phyloP scores from a whole-genome alignment of 2,329 filamentous ascomycete species.

The Exophiala xenobiotica region DNA sequence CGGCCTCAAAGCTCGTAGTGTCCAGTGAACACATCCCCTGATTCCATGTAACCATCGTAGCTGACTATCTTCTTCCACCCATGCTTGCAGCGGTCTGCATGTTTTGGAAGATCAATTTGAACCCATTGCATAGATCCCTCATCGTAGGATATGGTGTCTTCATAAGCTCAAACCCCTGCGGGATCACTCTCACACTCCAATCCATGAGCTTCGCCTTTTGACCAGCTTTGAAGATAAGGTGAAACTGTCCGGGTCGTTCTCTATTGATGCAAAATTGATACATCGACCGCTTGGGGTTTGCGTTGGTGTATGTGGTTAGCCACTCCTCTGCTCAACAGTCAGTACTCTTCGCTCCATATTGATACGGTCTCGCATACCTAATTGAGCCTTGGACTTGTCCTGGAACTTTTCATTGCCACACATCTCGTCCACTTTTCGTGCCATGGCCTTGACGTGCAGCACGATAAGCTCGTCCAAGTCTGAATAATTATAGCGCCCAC shows the following conservation, averaged over 20 bases:
- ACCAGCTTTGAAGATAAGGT: slow-evolving; percentile 93
- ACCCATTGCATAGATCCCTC: slow-evolving; percentile 92
- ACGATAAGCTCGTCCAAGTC: slow-evolving; percentile 98
- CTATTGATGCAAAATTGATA: slow-evolving; percentile 95
- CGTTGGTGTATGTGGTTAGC: slow-evolving; percentile 92
- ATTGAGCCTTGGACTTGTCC: slow-evolving; percentile 72
- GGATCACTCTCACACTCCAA: slow-evolving; percentile 87
- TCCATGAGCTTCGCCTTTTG: slow-evolving; percentile 69
- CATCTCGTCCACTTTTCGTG: slow-evolving; percentile 94
- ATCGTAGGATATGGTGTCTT: slow-evolving; percentile 91
- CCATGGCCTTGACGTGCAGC: slow-evolving; percentile 96
- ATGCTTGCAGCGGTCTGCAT: slow-evolving; percentile 40
- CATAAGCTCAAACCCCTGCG: slow-evolving; percentile 88
- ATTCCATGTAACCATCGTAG: too few relatives aligned
- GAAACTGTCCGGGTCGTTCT: slow-evolving; percentile 91
- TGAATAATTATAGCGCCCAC: slow-evolving; percentile 84
- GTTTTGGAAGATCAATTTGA: slow-evolving; percentile 80
- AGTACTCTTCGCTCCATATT: slow-evolving; percentile 11
- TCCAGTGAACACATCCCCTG: too few relatives aligned
- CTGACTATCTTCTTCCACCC: slow-evolving; percentile 4
- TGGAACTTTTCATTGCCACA: slow-evolving; percentile 94
- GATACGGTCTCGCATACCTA: slow-evolving; percentile 64
- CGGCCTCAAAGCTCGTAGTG: too few relatives aligned
- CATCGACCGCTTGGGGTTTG: slow-evolving; percentile 88
- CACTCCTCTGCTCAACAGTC: slow-evolving; percentile 69